phyloP scores from a whole-genome alignment of 495 filamentous ascomycete species.

The Podospora pseudopauciseta region DNA sequence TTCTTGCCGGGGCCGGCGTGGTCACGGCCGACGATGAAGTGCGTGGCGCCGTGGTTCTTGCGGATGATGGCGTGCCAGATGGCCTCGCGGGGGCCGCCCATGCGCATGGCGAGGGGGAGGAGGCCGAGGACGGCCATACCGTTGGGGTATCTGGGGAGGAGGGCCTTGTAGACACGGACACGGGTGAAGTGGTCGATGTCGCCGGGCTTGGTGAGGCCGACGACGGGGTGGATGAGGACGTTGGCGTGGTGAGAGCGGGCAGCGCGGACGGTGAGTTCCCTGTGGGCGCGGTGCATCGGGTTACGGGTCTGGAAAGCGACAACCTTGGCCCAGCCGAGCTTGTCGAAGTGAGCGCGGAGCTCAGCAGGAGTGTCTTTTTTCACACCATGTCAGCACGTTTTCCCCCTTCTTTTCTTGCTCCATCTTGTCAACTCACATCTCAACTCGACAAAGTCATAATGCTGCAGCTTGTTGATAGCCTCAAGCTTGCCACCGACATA shows the following conservation, averaged over 20 bases:
- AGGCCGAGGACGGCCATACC: constrained; percentile 98
- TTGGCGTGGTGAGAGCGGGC: constrained; percentile 93
- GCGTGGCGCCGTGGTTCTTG: constrained; percentile 97
- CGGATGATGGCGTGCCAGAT: constrained; percentile 99
- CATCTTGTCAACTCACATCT: constrained; percentile 56
- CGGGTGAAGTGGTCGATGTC: constrained; percentile 99
- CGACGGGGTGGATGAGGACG: constrained; percentile 97
- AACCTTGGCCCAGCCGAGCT: constrained; percentile 94
- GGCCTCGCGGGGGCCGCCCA: constrained; percentile 96
- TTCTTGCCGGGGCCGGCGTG: constrained; percentile 97
- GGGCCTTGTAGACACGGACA: constrained; percentile 95
- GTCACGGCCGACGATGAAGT: constrained; percentile 98
- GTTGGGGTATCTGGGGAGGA: constrained; percentile 96
- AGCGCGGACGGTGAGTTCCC: constrained; percentile 94
- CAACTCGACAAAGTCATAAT: constrained; percentile 97
- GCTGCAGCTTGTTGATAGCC: constrained; percentile 87
- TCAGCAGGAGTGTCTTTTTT: constrained; percentile 87
- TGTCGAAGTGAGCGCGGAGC: constrained; percentile 94
- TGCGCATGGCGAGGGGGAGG: constrained; percentile 94
- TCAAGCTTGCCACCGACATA: constrained; percentile 95
- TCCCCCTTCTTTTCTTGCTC: neutral
- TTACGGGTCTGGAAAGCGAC: constrained; percentile 99
- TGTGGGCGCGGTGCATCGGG: constrained; percentile 97
- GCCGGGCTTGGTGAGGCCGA: constrained; percentile 96
- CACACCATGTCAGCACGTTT: constrained; percentile 8